Base-by-base conservation (phyloP, 441 rosid species). In the Breynia disticha region DNA sequence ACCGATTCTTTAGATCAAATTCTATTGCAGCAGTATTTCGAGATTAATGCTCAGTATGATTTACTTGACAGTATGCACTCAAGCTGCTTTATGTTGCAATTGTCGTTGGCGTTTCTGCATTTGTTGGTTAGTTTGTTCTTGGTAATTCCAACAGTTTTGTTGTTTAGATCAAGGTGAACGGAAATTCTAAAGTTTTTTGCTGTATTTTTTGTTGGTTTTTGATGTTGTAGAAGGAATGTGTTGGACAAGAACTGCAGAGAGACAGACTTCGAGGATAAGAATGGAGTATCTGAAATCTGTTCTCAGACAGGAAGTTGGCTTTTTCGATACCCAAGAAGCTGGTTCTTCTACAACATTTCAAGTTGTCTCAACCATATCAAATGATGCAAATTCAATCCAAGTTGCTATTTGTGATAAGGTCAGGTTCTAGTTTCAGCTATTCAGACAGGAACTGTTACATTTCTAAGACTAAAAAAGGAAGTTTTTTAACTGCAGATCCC, bases 361-460 rank as follows among this genome's bases (percentile, higher is more conserved):
- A 76, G 86, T 84, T 45, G 82, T 84, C 52, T 72, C 82, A 13
- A 75, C 82, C n/a, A 74, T 84, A 58, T 81, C 91, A 8, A 67
- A 66, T 4, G 87, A 84, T 69, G 80, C 91, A 64, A 84, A 69
- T 73, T 55, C 82, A 28, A 77, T 84, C 57, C 87, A 84, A 77
- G 91, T 77, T 54, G 80, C 83, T 55, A 75, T 84, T 37, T 73
- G 83, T 24, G 86, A 77, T 19, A 84, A 81, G 87, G 87, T 84
- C 13, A 12, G 42, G 5, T 15, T 66, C 35, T 17, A 16, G 16
- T 12, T 65, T 48, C 38, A 28, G 19, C 20, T 14, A 15, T 20
- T 12, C 50, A 16, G 18, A 8, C 1, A 46, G 4, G 5, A 46
- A 2, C 18, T 16, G 4, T 19, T 1, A 10, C 17, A 4, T 2